A percentile compares a stretch with the other conserved stretches of the same genome.
phyloP scores from a whole-genome alignment of 352 stramenopile species.

The Blastocystis sp. region DNA sequence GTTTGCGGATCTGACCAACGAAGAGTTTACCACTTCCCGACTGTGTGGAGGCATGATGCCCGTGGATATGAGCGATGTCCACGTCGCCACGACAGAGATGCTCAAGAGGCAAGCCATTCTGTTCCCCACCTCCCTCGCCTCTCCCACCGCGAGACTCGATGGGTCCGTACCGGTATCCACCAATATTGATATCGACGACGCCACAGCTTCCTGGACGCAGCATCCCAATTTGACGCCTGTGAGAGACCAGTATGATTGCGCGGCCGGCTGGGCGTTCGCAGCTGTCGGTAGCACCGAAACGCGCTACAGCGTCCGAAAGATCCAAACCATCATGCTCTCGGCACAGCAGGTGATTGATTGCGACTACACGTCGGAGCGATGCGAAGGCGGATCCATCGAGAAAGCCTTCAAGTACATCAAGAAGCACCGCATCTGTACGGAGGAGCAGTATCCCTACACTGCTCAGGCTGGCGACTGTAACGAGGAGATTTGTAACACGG shows the following conservation, averaged over 20 bases:
- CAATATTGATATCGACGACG: constrained; percentile 5
- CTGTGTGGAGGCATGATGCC: neutral
- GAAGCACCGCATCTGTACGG: constrained; percentile 69
- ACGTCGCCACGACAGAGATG: too few species aligned
- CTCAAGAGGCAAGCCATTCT: neutral
- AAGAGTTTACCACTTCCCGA: neutral
- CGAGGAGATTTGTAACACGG: constrained; percentile 39
- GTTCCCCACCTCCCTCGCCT: neutral
- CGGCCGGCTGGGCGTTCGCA: constrained; percentile 89
- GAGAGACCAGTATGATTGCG: constrained; percentile 83
- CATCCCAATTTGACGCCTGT: constrained; percentile 75
- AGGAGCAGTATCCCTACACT: constrained; percentile 72
- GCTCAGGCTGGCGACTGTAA: constrained; percentile 60
- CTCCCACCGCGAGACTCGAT: too few species aligned
- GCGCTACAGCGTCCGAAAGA: constrained; percentile 70
- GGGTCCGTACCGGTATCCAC: neutral
- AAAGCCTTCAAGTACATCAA: constrained; percentile 80
- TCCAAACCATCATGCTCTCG: constrained; percentile 68
- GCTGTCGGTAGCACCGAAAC: constrained; percentile 76
- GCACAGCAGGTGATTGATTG: constrained; percentile 83
- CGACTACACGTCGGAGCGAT: constrained; percentile 73
- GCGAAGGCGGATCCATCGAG: constrained; percentile 75
- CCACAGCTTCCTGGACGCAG: too few species aligned
- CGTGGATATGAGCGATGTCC: neutral
- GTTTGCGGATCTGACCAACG: constrained; percentile 1